These are phyloP conservation scores for Candida tallmaniae DNA, from an alignment of 805 yeast genomes.

Conservation along the genomic window DNA sequence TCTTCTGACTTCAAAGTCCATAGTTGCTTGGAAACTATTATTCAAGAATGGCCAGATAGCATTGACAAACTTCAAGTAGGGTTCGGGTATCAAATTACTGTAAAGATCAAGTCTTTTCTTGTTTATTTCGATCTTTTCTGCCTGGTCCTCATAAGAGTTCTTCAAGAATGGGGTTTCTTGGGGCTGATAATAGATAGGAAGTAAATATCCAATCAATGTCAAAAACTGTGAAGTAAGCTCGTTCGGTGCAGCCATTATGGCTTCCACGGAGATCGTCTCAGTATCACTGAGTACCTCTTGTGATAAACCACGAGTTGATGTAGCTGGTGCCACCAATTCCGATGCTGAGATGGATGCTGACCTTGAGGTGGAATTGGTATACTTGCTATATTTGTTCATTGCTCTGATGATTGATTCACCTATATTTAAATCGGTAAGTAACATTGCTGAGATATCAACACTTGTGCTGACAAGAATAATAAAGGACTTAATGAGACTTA, in stretches of 20 bases:
- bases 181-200: constrained; percentile 46
- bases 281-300: not conserved
- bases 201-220: constrained; percentile 49
- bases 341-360: not conserved
- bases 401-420: constrained; percentile 46
- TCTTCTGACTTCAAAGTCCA: constrained; percentile 61
- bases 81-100: constrained; percentile 16
- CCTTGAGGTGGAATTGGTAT: constrained; percentile 1
- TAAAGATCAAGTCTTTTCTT: constrained; percentile 27
- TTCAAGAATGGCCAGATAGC: constrained; percentile 50
- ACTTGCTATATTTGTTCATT: constrained; percentile 47
- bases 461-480: constrained; percentile 39
- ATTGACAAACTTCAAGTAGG: constrained; percentile 35
- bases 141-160: constrained; percentile 15
- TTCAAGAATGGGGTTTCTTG: constrained; percentile 27
- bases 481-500: constrained; percentile 41
- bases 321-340: not conserved
- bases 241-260: constrained; percentile 69
- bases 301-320: constrained; percentile 1
- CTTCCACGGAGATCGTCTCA: constrained; percentile 49
- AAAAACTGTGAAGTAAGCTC: constrained; percentile 55
- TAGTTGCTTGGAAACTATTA: constrained; percentile 66
- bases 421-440: constrained; percentile 47
- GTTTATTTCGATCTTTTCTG: constrained; percentile 25
- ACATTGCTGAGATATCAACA: constrained; percentile 36